phyloP scores from a whole-genome alignment of 352 stramenopile species.

The Phytophthora capsici region DNA sequence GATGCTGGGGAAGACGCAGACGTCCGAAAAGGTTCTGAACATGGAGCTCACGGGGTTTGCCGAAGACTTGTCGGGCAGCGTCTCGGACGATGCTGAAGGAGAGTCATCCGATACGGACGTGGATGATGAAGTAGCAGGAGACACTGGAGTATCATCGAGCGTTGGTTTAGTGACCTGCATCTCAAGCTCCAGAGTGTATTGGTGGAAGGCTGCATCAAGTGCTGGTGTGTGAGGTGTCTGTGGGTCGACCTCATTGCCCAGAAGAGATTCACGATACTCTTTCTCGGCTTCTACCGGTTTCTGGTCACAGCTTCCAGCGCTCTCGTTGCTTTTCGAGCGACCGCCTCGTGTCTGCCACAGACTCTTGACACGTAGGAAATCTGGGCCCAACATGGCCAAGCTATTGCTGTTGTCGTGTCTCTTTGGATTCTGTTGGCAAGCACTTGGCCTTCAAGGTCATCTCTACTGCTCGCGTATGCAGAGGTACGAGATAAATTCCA shows the following conservation, averaged over 20 bases:
- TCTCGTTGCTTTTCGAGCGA: slow-evolving; percentile 40
- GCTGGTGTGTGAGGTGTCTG: slow-evolving; percentile 44
- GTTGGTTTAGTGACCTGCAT: slow-evolving; percentile 9
- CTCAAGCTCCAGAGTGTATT: slow-evolving; percentile 10
- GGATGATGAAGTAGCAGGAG: slow-evolving; percentile 28
- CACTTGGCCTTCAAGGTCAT: neutral
- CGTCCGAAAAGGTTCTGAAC: slow-evolving; percentile 45
- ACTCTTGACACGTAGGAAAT: slow-evolving; percentile 53
- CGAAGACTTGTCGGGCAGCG: slow-evolving; percentile 20
- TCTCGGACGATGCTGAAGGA: slow-evolving; percentile 26
- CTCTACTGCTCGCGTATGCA: slow-evolving; percentile 20
- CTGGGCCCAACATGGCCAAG: slow-evolving; percentile 15
- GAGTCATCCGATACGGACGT: slow-evolving; percentile 34
- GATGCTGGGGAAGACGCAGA: slow-evolving; percentile 28
- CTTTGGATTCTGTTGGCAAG: slow-evolving; percentile 14
- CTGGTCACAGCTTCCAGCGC: slow-evolving; percentile 3
- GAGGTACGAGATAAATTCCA: slow-evolving; percentile 29
- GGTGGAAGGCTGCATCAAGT: slow-evolving; percentile 35
- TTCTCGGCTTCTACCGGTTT: neutral
- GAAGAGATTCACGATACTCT: slow-evolving; percentile 20
- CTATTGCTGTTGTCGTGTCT: neutral
- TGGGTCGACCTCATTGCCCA: neutral
- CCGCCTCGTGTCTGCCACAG: slow-evolving; percentile 71
- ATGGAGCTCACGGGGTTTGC: slow-evolving; percentile 39
- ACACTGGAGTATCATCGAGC: slow-evolving; percentile 8